Percentiles rank a stretch among this genome's conserved stretches.
These are phyloP conservation scores for Cryptococcus neoformans DNA, from an alignment of 1,284 basidiomycete species.

Conservation along the genomic window DNA sequence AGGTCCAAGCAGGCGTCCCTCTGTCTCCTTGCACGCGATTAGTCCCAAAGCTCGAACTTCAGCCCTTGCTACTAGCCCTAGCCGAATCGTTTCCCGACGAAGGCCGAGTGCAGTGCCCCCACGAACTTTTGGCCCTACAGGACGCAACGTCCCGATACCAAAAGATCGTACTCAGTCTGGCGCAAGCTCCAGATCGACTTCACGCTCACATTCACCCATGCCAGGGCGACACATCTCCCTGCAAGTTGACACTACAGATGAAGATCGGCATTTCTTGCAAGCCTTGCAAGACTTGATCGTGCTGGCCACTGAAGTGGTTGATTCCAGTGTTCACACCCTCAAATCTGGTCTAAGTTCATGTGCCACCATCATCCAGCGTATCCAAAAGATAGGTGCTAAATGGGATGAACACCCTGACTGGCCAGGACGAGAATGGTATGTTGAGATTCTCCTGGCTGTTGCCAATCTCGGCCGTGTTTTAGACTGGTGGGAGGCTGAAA, in stretches of 20 bases:
- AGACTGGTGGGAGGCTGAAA: slow-evolving; percentile 99
- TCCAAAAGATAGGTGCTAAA: slow-evolving; percentile 84
- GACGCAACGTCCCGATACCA: slow-evolving; percentile 73
- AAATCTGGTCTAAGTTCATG: slow-evolving; percentile 73
- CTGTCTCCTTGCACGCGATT: slow-evolving; percentile 30
- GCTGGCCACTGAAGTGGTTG: slow-evolving; percentile 91
- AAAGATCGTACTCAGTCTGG: slow-evolving; percentile 60
- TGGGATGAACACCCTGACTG: slow-evolving; percentile 99
- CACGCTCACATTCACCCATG: slow-evolving; percentile 90
- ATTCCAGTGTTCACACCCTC: slow-evolving; percentile 82
- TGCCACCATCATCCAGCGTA: slow-evolving; percentile 79
- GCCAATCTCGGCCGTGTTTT: slow-evolving; percentile 93
- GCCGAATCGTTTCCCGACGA: slow-evolving; percentile 21
- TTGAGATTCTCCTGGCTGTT: slow-evolving; percentile 92
- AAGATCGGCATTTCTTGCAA: slow-evolving; percentile 60
- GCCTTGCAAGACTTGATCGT: slow-evolving; percentile 92
- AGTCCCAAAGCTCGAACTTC: slow-evolving; percentile 32
- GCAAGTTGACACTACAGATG: slow-evolving; percentile 45
- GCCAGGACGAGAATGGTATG: slow-evolving; percentile 98
- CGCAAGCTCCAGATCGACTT: slow-evolving; percentile 90
- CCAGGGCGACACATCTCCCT: slow-evolving; percentile 58
- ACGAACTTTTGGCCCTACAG: slow-evolving; percentile 46
- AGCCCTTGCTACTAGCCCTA: slow-evolving; percentile 35
- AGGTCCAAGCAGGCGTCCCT: slow-evolving; percentile 36
- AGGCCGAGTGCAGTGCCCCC: slow-evolving; percentile 36